These are phyloP conservation scores for Phytophthora pseudosyringae DNA, from an alignment of 352 stramenopile species.

Conservation along the genomic window DNA sequence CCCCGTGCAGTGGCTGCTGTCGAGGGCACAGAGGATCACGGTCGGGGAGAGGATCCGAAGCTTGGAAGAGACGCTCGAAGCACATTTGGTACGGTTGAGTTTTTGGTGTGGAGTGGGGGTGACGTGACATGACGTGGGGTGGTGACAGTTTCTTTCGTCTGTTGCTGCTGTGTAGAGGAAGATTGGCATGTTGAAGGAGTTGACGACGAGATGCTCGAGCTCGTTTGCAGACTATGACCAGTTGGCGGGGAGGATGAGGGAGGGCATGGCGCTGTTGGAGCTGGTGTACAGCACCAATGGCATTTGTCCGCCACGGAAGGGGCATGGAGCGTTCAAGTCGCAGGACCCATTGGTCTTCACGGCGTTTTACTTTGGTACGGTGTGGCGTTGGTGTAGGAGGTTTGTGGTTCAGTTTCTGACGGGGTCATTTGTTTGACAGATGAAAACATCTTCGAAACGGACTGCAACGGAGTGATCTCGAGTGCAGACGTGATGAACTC, in stretches of 20 bases:
- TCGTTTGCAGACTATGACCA: slow-evolving; percentile 43
- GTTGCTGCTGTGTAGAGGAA: slow-evolving; percentile 48
- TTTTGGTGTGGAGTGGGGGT: neutral
- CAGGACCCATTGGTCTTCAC: slow-evolving; percentile 54
- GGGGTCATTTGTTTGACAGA: slow-evolving; percentile 10
- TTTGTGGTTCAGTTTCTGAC: slow-evolving; percentile 5
- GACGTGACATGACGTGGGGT: neutral
- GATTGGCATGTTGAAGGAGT: slow-evolving; percentile 73
- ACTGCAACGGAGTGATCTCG: slow-evolving; percentile 1
- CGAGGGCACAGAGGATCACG: slow-evolving; percentile 59
- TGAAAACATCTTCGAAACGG: slow-evolving; percentile 35
- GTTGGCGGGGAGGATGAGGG: slow-evolving; percentile 43
- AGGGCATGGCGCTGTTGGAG: slow-evolving; percentile 57
- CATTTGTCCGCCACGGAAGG: slow-evolving; percentile 60
- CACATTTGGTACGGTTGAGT: slow-evolving; percentile 54
- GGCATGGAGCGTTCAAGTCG: slow-evolving; percentile 59
- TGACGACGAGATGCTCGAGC: slow-evolving; percentile 49
- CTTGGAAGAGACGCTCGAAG: slow-evolving; percentile 71
- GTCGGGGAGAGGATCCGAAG: slow-evolving; percentile 66
- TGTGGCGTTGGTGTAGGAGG: neutral
- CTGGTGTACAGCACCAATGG: slow-evolving; percentile 67
- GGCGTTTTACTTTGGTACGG: slow-evolving; percentile 56
- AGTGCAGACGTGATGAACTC: slow-evolving; percentile 53
- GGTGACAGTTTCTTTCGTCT: neutral
- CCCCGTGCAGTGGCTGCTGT: slow-evolving; percentile 69